These are phyloP conservation scores for Kazachstania bromeliacearum DNA, from an alignment of 805 yeast genomes.

Conservation along the genomic window DNA sequence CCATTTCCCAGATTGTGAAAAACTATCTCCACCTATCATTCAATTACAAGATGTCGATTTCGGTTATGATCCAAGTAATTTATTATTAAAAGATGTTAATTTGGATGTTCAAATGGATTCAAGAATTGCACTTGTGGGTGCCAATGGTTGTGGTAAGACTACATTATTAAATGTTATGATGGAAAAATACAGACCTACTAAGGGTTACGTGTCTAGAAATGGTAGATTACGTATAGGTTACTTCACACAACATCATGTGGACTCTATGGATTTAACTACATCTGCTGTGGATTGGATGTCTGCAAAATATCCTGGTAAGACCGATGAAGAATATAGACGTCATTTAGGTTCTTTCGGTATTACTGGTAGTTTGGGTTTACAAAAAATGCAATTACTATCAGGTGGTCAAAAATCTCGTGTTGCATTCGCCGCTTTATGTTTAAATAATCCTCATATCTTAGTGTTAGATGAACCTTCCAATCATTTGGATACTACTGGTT, in stretches of 20 bases:
- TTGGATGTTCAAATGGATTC: slow-evolving; percentile 89
- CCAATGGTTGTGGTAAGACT: slow-evolving; percentile 98
- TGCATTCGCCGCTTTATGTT: slow-evolving; percentile 91
- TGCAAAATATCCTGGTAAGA: slow-evolving; percentile 77
- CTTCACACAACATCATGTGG: slow-evolving; percentile 98
- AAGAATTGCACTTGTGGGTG: slow-evolving; percentile 94
- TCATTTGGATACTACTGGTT: slow-evolving; percentile 95
- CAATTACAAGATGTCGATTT: slow-evolving; percentile 81
- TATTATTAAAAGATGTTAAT: slow-evolving; percentile 69
- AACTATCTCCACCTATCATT: slow-evolving; percentile 84
- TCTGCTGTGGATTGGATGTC: slow-evolving; percentile 96
- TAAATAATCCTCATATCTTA: slow-evolving; percentile 82
- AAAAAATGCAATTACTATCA: slow-evolving; percentile 78
- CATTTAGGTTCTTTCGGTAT: slow-evolving; percentile 96
- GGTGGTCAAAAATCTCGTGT: slow-evolving; percentile 99
- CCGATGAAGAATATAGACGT: slow-evolving; percentile 94
- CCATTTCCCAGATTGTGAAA: slow-evolving; percentile 92
- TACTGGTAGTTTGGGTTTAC: slow-evolving; percentile 87
- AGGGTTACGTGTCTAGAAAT: slow-evolving; percentile 73
- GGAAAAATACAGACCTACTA: slow-evolving; percentile 63
- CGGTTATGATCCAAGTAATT: slow-evolving; percentile 61
- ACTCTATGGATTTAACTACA: slow-evolving; percentile 79
- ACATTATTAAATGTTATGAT: slow-evolving; percentile 80
- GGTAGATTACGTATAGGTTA: slow-evolving; percentile 88
- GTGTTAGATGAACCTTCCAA: slow-evolving; percentile 96